Percentiles rank a stretch among this genome's conserved stretches.
Evolutionary conservation across 2,329 filamentous ascomycete species (phyloP).

Genomic region (Sarocladium brachiariae): DNA sequence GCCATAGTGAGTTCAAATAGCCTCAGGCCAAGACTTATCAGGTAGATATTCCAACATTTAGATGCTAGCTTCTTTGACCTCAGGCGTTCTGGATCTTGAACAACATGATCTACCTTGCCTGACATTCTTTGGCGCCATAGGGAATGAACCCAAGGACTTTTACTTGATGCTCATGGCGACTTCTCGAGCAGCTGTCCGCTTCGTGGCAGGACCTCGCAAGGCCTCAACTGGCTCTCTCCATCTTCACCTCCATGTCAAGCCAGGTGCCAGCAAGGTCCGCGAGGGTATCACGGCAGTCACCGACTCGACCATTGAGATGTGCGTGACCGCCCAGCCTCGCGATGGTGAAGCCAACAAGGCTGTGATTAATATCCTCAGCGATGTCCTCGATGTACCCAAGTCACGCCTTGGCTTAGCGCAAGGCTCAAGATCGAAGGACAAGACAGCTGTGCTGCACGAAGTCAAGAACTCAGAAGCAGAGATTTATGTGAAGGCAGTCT

Average conservation of each 20-base stretch:
- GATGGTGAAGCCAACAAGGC: slow-evolving; percentile 66
- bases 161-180: background rate
- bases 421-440: slow-evolving; percentile 58
- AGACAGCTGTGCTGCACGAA: slow-evolving; percentile 44
- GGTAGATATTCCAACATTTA: slow-evolving; percentile 3
- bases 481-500: slow-evolving; percentile 20
- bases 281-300: slow-evolving; percentile 54
- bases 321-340: slow-evolving; percentile 56
- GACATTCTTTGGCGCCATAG: background rate
- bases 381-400: slow-evolving; percentile 54
- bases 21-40: background rate
- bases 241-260: slow-evolving; percentile 60
- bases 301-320: slow-evolving; percentile 53
- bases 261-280: slow-evolving; percentile 53
- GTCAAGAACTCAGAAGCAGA: slow-evolving; percentile 23
- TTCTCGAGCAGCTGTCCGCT: slow-evolving; percentile 31
- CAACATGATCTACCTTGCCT: background rate
- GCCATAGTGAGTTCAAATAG: background rate
- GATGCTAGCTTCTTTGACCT: background rate
- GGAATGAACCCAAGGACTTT: background rate
- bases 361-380: slow-evolving; percentile 54
- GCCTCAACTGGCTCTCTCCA: slow-evolving; percentile 42
- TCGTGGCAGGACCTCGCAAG: slow-evolving; percentile 41
- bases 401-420: slow-evolving; percentile 56
- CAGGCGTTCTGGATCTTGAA: background rate